Conservation (phyloP, 2,329 filamentous ascomycete species). For the Pseudocercospora eumusae region DNA sequence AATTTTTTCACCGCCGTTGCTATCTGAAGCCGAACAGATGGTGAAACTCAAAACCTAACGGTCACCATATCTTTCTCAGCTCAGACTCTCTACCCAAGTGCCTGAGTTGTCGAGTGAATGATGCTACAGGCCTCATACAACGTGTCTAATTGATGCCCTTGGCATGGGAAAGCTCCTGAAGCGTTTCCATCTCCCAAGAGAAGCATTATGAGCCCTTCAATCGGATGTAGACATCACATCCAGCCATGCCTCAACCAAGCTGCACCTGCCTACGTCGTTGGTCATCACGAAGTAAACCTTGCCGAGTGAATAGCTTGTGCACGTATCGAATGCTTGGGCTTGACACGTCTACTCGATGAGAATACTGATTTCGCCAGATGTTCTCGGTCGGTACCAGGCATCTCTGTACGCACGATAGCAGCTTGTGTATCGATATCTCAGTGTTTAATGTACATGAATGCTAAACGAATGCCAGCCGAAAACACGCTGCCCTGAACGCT, state of each 20-base stretch:
- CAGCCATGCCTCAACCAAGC: neutral
- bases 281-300: neutral
- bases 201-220: neutral
- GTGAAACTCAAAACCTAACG: neutral
- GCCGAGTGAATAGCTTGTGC: neutral
- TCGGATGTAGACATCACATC: neutral
- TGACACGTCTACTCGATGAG: no score
- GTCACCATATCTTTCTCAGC: neutral
- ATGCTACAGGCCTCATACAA: neutral
- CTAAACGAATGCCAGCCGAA: neutral
- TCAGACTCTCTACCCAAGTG: neutral
- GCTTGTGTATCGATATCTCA: no score
- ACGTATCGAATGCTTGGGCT: neutral
- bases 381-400: neutral
- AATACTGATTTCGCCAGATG: no score
- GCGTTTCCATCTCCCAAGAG: neutral
- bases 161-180: neutral
- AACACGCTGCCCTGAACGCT: neutral
- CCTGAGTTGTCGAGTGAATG: neutral
- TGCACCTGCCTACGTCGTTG: neutral
- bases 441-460: no score
- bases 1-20: no score
- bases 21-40: neutral
- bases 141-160: neutral
- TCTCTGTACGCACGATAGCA: neutral